phyloP scores from a whole-genome alignment of 2,329 filamentous ascomycete genomes.

The Septoria petroselini region DNA sequence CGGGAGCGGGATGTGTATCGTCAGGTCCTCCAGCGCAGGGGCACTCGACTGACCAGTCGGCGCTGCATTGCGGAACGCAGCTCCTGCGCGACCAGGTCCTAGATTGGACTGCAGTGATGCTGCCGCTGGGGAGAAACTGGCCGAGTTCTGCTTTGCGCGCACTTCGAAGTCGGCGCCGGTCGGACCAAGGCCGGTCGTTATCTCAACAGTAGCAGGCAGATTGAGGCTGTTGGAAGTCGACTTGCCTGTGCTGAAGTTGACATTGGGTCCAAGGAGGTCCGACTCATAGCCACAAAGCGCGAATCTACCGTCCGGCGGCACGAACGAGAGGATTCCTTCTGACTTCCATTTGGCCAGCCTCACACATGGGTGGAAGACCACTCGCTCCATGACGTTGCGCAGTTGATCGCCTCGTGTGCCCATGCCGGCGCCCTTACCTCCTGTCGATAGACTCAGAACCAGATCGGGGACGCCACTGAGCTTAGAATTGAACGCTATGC shows the following conservation, averaged over 20 bases:
- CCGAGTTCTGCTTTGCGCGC: slow-evolving; percentile 56
- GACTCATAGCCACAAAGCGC: slow-evolving; percentile 93
- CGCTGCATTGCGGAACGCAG: slow-evolving; percentile 23
- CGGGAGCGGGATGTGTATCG: slow-evolving; percentile 75
- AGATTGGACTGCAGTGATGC: slow-evolving; percentile 34
- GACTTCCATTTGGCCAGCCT: slow-evolving; percentile 86
- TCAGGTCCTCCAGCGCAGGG: slow-evolving; percentile 66
- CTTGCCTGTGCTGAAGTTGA: slow-evolving; percentile 26
- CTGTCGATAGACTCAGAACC: slow-evolving; percentile 72
- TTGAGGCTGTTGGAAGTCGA: slow-evolving; percentile 54
- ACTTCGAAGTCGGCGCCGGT: slow-evolving; percentile 85
- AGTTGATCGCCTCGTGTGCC: slow-evolving; percentile 47
- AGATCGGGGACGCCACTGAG: slow-evolving; percentile 93
- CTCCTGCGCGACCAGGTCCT: slow-evolving; percentile 22
- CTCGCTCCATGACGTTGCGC: slow-evolving; percentile 67
- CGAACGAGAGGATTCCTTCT: slow-evolving; percentile 86
- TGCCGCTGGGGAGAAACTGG: slow-evolving; percentile 28
- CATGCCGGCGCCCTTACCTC: slow-evolving; percentile 75
- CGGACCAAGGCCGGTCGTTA: slow-evolving; percentile 74
- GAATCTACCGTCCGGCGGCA: slow-evolving; percentile 92
- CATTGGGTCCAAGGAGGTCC: slow-evolving; percentile 73
- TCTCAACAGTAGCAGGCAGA: slow-evolving; percentile 75
- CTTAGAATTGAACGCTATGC: slow-evolving; percentile 91
- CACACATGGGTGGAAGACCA: slow-evolving; percentile 95
- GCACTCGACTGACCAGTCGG: slow-evolving; percentile 32